phyloP scores from a whole-genome alignment of 345 rosid species.

The Mangifera indica region DNA sequence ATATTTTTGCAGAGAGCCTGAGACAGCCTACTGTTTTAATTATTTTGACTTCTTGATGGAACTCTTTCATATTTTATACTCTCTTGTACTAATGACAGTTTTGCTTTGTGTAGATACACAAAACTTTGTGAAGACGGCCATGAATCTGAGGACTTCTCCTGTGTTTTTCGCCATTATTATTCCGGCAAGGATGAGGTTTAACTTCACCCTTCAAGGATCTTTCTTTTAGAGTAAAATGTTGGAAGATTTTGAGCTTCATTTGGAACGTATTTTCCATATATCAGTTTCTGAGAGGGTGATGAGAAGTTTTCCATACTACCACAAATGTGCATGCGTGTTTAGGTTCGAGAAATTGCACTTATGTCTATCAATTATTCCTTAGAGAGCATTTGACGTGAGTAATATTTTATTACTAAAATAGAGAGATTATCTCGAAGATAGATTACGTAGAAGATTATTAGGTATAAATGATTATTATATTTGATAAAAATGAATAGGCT shows the following conservation, averaged over 20 bases:
- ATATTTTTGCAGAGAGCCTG: not conserved
- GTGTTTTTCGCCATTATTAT: constrained; percentile 75
- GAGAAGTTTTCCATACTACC: no score
- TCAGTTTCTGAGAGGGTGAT: no score
- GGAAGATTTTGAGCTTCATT: not conserved
- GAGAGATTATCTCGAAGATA: no score
- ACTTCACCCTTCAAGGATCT: not conserved
- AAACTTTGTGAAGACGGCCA: constrained; percentile 63
- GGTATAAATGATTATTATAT: no score
- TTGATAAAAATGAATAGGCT: no score
- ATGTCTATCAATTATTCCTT: no score
- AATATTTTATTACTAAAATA: no score
- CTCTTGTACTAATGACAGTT: not conserved
- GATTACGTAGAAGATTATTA: no score
- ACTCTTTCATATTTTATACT: not conserved
- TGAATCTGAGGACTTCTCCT: constrained; percentile 76
- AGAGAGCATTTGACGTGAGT: no score
- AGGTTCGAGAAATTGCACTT: no score
- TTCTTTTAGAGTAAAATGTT: not conserved
- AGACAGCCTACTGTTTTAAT: not conserved
- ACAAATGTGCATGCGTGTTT: no score
- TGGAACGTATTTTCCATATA: no score
- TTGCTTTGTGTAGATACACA: constrained; percentile 51
- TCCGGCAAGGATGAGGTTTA: constrained; percentile 51
- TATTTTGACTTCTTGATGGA: not conserved